phyloP scores from a whole-genome alignment of 345 rosid species.

The Citrus medica region DNA sequence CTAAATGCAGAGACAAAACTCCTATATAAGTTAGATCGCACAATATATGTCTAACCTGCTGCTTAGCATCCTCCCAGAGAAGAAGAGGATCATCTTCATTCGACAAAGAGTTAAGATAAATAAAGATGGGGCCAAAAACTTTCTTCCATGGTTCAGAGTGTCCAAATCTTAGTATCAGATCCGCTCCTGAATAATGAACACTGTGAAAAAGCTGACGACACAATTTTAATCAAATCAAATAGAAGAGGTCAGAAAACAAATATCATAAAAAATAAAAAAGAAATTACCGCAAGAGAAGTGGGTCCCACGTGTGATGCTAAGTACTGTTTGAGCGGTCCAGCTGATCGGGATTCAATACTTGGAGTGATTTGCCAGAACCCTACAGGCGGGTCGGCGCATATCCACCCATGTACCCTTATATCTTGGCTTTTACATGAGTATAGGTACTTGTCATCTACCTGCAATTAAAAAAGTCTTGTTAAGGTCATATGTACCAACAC shows the following conservation, averaged over 20 bases:
- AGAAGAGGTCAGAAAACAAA: not conserved
- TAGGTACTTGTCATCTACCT: constrained; percentile 96
- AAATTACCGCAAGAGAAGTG: constrained; percentile 67
- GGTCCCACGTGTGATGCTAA: constrained; percentile 93
- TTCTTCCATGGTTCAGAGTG: constrained; percentile 78
- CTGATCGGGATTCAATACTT: constrained; percentile 81
- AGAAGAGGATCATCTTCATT: constrained; percentile 39
- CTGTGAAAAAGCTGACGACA: constrained; percentile 69
- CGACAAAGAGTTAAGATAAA: constrained; percentile 64
- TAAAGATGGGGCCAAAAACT: constrained; percentile 83
- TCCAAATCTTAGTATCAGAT: constrained; percentile 48
- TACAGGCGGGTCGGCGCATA: constrained; percentile 54
- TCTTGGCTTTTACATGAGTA: constrained; percentile 69
- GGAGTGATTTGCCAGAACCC: constrained; percentile 99
- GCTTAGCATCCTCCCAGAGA: constrained; percentile 84
- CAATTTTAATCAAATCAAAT: not conserved
- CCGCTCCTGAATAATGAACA: constrained; percentile 85
- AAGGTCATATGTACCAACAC: not conserved
- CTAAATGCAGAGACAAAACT: not conserved
- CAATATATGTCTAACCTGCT: constrained; percentile 41
- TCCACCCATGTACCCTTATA: constrained; percentile 84
- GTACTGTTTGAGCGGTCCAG: constrained; percentile 83
- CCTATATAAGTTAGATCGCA: not conserved
- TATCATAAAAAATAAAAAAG: not conserved
- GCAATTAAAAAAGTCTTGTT: not conserved